Conservation (phyloP, 2,329 filamentous ascomycete species). For the Epichloe amarillans region DNA sequence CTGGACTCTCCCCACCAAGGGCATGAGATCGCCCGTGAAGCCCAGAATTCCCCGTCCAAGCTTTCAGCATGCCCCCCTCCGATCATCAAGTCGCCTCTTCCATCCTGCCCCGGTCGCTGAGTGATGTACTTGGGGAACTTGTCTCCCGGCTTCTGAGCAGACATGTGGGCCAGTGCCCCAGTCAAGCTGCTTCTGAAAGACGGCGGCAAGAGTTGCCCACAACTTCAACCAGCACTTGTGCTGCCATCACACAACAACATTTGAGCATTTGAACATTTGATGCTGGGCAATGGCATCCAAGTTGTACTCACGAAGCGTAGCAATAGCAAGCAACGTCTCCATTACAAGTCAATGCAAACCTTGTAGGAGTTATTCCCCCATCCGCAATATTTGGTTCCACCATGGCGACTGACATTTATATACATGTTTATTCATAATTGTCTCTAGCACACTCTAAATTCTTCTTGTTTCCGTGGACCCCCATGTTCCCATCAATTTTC, state of each 20-base stretch:
- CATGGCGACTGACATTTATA: neutral
- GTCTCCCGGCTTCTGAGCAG: constrained; percentile 30
- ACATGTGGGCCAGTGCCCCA: constrained; percentile 34
- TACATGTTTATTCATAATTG: neutral
- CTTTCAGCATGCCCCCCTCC: constrained; percentile 31
- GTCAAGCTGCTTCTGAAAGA: constrained; percentile 31
- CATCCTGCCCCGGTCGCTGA: constrained; percentile 25
- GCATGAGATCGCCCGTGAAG: constrained; percentile 32
- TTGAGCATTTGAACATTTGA: too few species aligned
- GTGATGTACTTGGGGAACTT: constrained; percentile 30
- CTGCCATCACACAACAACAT: too few species aligned
- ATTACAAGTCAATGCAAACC: too few species aligned
- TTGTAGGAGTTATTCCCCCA: neutral
- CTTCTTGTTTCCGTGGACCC: neutral
- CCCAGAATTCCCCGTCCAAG: constrained; percentile 39
- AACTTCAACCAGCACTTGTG: neutral
- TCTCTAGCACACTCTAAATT: neutral
- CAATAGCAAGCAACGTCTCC: too few species aligned
- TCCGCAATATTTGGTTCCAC: neutral
- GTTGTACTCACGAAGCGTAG: too few species aligned
- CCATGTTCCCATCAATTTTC: neutral
- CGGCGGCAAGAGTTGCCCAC: constrained; percentile 35
- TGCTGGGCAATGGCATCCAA: too few species aligned
- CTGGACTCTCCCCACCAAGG: constrained; percentile 35
- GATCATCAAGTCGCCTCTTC: constrained; percentile 34